Base-by-base conservation (phyloP, 495 filamentous ascomycete genomes). In the Aspergillus cavernicola region DNA sequence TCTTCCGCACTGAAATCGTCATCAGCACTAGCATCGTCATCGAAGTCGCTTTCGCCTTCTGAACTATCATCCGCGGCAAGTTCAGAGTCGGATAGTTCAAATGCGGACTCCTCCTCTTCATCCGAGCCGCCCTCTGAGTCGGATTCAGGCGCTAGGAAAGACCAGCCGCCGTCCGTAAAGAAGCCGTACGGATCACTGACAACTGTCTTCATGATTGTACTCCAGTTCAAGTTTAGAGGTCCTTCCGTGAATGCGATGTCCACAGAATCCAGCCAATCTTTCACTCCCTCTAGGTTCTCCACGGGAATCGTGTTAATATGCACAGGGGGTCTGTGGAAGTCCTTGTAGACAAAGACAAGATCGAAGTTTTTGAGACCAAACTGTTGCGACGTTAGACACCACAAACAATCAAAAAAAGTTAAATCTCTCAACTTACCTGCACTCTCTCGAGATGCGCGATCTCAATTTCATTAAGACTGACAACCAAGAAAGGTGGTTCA, bases 361-460 rank as follows among this genome's bases (percentile, higher is more conserved):
- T 99, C 95, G 68, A 99, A 99, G 65, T 99, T 99, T 79, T 97
- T 97, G 37, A 99, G 81, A 19, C 95, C 95, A 62, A 97, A 99
- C 79, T 87, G 57, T 15, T 45, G 12, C 32, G 18, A 22, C 8
- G 41, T 70, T 60, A 69, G 57, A 11, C 46, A 47, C 8, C n/a
- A 15, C 6, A 18, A 37, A 33, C 18, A 29, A 4, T 39, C 2
- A 6, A 29, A 6, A 29, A 13, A 40, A 18, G 37, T 31, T 1
- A 16, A 15, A 22, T 22, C 11, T 37, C 9, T 12, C 24, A 49
- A 50, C 67, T 50, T 70, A 83, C 80, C 76, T 95, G 91, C 13
- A 98, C 92, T 71, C 93, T 85, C 69, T 99, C 95, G 45, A 99
- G 73, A 75, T 99, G 95, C 26, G 92, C 95, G 61, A 95, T 82